Evolutionary conservation across 805 yeast genomes (phyloP).

Genomic region (Nakazawaea anatomiae): DNA sequence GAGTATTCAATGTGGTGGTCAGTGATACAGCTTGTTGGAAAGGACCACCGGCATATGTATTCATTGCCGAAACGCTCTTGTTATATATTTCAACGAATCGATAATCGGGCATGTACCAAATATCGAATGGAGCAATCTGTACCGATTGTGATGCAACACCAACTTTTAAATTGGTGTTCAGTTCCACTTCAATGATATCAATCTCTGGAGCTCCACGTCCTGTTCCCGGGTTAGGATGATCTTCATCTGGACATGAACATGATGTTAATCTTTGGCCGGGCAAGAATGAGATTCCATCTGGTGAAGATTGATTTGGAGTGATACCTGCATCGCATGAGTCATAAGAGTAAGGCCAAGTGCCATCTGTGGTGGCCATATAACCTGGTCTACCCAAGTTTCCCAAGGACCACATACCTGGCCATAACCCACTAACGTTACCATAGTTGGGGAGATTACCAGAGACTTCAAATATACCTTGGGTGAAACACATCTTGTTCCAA

Average conservation of each 20-base stretch:
- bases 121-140: conserved; percentile 91
- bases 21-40: conserved; percentile 90
- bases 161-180: conserved; percentile 39
- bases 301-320: conserved; percentile 86
- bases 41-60: conserved; percentile 89
- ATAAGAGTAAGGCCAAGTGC: conserved; percentile 93
- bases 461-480: conserved; percentile 75
- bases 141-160: conserved; percentile 89
- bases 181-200: conserved; percentile 85
- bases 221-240: conserved; percentile 80
- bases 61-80: conserved; percentile 66
- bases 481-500: conserved; percentile 89
- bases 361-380: conserved; percentile 78
- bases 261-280: conserved; percentile 76
- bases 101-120: conserved; percentile 92
- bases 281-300: conserved; percentile 82
- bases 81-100: conserved; percentile 71
- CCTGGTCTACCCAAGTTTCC: conserved; percentile 95
- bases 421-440: conserved; percentile 74
- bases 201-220: conserved; percentile 98
- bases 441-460: conserved; percentile 75
- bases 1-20: conserved; percentile 65
- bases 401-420: conserved; percentile 97
- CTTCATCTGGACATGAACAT: conserved; percentile 79
- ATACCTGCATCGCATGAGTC: conserved; percentile 89